phyloP scores from a whole-genome alignment of 2,329 filamentous ascomycete genomes.

The Thielaviopsis populi region DNA sequence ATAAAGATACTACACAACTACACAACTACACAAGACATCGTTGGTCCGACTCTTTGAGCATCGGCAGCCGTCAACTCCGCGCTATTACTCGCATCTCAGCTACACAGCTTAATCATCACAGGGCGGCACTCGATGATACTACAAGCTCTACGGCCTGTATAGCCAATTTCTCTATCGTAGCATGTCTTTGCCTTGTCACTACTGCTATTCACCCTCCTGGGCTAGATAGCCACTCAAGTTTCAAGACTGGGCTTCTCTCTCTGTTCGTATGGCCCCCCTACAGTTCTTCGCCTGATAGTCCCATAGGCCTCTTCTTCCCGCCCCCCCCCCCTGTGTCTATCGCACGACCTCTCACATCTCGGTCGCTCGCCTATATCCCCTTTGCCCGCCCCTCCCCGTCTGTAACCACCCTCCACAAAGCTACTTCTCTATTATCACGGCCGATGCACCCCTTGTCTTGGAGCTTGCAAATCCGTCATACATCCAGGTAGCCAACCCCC shows the following conservation, averaged over 20 bases:
- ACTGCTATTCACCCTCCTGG: neutral
- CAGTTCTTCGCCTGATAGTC: neutral
- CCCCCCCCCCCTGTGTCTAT: neutral
- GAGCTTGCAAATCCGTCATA: constrained; percentile 1
- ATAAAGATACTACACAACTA: neutral
- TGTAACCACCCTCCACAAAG: neutral
- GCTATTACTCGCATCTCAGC: neutral
- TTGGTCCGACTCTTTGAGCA: neutral
- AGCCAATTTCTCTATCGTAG: neutral
- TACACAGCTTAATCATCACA: neutral
- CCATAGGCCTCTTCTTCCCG: neutral
- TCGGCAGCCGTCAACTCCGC: neutral
- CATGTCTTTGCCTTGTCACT: neutral
- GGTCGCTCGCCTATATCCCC: neutral
- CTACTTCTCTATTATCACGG: neutral
- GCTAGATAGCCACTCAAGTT: neutral
- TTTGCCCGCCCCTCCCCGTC: neutral
- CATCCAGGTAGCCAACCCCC: neutral
- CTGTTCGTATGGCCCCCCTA: too few species aligned
- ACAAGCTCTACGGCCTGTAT: neutral
- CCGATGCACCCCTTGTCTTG: neutral
- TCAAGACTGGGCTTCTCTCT: neutral
- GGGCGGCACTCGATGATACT: neutral
- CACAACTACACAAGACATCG: neutral
- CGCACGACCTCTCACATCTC: neutral